These are phyloP conservation scores for Phytopythium oedochilum DNA, from an alignment of 352 stramenopile species.

Conservation along the genomic window DNA sequence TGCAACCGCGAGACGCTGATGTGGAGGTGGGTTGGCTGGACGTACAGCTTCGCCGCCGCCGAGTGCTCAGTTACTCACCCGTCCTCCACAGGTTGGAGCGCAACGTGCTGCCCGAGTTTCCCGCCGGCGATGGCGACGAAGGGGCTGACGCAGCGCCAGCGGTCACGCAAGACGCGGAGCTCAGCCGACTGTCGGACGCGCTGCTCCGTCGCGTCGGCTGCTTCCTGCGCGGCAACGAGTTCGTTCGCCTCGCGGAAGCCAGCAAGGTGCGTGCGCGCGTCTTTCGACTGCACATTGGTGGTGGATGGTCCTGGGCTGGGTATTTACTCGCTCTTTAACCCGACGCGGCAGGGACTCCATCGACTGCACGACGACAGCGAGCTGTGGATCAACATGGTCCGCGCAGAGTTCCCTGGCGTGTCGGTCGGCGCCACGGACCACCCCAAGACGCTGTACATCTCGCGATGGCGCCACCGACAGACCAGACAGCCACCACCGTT, in stretches of 20 bases:
- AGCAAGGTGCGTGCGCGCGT: constrained; percentile 19
- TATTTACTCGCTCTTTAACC: neutral
- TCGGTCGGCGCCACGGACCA: neutral
- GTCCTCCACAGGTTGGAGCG: constrained; percentile 25
- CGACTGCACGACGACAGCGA: constrained; percentile 11
- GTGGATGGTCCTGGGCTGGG: neutral
- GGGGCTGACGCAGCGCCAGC: neutral
- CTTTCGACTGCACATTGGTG: neutral
- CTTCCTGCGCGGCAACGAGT: constrained; percentile 29
- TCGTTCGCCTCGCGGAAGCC: constrained; percentile 24
- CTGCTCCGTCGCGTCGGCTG: constrained; percentile 18
- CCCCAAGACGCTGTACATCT: constrained; percentile 17
- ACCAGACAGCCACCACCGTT: neutral
- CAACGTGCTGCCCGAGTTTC: constrained; percentile 34
- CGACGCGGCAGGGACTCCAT: constrained; percentile 18
- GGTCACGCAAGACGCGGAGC: constrained; percentile 26
- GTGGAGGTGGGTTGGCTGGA: constrained; percentile 23
- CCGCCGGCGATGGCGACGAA: neutral
- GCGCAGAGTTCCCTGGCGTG: constrained; percentile 16
- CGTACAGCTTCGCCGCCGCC: neutral
- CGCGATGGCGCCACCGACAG: constrained; percentile 4
- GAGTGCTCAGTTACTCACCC: too few relatives aligned
- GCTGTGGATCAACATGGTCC: constrained; percentile 14
- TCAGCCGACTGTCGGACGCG: constrained; percentile 29
- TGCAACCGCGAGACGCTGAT: constrained; percentile 36